A percentile compares a stretch with the other conserved stretches of the same genome.
Evolutionary conservation across 306 rosid genomes (phyloP).

Genomic region (Crotalaria pallida): DNA sequence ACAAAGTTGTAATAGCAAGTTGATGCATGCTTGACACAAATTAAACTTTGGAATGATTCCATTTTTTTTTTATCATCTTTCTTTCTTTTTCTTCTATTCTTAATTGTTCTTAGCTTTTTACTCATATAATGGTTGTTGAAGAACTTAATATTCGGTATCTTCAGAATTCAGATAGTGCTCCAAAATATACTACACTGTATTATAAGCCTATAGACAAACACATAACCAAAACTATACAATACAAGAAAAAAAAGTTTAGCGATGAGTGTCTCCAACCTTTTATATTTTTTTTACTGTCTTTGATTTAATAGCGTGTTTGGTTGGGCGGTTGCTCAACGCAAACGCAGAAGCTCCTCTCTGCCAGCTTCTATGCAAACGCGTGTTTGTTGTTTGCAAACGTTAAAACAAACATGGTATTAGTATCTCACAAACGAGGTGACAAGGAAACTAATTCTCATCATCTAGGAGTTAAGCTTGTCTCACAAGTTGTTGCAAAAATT

Average conservation of each 20-base stretch:
- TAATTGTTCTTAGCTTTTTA: not conserved
- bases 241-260: too few relatives aligned
- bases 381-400: too few relatives aligned
- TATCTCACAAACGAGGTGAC: too few relatives aligned
- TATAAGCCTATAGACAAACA: not conserved
- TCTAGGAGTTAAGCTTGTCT: not conserved
- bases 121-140: not conserved
- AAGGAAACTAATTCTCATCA: too few relatives aligned
- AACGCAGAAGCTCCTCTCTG: too few relatives aligned
- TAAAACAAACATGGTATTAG: too few relatives aligned
- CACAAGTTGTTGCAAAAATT: not conserved
- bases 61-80: not conserved
- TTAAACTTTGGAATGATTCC: not conserved
- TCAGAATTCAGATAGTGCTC: not conserved
- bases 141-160: not conserved
- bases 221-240: too few relatives aligned
- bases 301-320: too few relatives aligned
- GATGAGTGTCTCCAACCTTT: too few relatives aligned
- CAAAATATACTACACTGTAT: not conserved
- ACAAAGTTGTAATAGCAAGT: conserved; percentile 25
- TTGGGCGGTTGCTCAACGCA: too few relatives aligned
- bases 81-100: not conserved
- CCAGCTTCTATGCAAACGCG: too few relatives aligned
- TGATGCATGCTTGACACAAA: not conserved
- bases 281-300: too few relatives aligned